phyloP scores from a whole-genome alignment of 768 basidiomycete species.

The Collybiopsis confluens region DNA sequence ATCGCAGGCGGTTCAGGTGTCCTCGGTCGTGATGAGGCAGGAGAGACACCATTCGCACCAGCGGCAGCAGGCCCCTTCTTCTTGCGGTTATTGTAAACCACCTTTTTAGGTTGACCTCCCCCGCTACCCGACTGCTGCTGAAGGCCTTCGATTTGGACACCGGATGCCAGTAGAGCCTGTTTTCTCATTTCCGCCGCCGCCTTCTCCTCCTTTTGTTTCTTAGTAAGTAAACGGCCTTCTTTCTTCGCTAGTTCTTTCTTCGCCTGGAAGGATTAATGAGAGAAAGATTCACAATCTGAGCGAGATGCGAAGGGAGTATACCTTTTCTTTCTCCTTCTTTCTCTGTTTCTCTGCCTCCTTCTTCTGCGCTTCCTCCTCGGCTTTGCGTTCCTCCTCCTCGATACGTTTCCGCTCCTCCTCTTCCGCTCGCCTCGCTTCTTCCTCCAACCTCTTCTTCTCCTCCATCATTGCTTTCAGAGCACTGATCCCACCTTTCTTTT shows the following conservation, averaged over 20 bases:
- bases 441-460: constrained; percentile 83
- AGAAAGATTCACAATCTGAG: constrained; percentile 7
- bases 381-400: constrained; percentile 83
- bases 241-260: constrained; percentile 90
- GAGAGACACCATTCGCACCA: constrained; percentile 51
- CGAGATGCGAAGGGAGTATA: constrained; percentile 27
- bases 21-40: constrained; percentile 50
- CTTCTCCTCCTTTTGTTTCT: constrained; percentile 93
- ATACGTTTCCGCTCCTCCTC: constrained; percentile 80
- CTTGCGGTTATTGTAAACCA: constrained; percentile 81
- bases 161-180: constrained; percentile 85
- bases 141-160: constrained; percentile 86
- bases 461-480: constrained; percentile 91
- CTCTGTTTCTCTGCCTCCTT: constrained; percentile 83
- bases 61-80: constrained; percentile 58
- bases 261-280: constrained; percentile 41
- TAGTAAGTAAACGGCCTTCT: constrained; percentile 92
- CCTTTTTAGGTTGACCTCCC: constrained; percentile 65
- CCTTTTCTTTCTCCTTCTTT: constrained; percentile 88
- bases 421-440: constrained; percentile 65
- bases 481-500: constrained; percentile 77
- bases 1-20: constrained; percentile 34
- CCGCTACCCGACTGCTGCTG: constrained; percentile 49
- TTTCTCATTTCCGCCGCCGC: constrained; percentile 87
- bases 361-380: constrained; percentile 70